Evolutionary conservation across 805 yeast species (phyloP).

Genomic region (Naumovozyma castellii): DNA sequence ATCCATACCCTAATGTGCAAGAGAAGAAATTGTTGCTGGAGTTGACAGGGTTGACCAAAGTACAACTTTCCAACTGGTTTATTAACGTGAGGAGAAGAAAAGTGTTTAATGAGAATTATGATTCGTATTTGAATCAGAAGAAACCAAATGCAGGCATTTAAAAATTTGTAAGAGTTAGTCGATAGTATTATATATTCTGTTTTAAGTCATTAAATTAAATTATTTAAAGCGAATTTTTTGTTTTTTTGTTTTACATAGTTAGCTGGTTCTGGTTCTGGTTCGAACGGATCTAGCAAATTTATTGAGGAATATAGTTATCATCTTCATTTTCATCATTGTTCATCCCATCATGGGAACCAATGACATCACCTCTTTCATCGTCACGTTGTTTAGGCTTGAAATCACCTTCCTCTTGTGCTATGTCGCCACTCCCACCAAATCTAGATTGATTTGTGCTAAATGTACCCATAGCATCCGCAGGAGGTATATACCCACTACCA

Average conservation of each 20-base stretch:
- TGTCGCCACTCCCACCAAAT: no score
- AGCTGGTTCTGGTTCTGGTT: no score
- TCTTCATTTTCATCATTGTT: constrained; percentile 13
- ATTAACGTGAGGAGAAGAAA: constrained; percentile 78
- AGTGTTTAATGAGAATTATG: constrained; percentile 33
- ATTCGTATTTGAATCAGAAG: not conserved
- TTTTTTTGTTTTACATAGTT: no score
- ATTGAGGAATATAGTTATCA: constrained; percentile 21
- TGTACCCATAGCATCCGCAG: constrained; percentile 12
- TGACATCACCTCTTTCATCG: no score
- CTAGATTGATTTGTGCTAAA: constrained; percentile 1
- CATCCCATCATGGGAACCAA: no score
- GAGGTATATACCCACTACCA: constrained; percentile 5
- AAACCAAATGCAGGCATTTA: not conserved
- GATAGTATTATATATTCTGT: not conserved
- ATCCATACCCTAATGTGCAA: constrained; percentile 76
- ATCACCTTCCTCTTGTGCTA: no score
- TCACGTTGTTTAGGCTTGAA: no score
- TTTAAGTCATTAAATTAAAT: no score
- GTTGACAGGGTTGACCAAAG: constrained; percentile 69
- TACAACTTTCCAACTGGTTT: constrained; percentile 80
- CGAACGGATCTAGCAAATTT: no score
- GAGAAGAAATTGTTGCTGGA: constrained; percentile 63
- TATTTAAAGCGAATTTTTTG: no score
- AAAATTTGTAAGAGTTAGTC: not conserved